Base-by-base conservation (phyloP, 2,329 filamentous ascomycete genomes). In the Sclerotinia borealis region DNA sequence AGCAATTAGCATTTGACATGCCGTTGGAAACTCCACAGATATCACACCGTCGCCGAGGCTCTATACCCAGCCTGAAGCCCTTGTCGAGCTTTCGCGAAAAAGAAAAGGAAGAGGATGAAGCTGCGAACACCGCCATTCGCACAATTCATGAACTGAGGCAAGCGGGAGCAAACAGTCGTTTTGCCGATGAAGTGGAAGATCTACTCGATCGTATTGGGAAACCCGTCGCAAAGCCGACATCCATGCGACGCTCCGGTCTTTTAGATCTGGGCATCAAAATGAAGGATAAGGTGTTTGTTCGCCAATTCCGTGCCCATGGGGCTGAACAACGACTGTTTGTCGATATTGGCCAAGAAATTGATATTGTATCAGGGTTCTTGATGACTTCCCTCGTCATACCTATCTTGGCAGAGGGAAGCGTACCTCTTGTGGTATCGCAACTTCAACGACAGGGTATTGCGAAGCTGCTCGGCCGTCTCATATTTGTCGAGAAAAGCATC, bases 301-400 rank as follows among this genome's bases (percentile, higher is more conserved):
- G 81, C 22, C 87, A 90, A 66, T 92, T 96, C 70, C 81, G 89
- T 25, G 87, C 92, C 66, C 87, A 91, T 68, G 85, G 86, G 8
- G 85, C 89, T 63, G 89, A 91, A 66, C 82, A 86, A 61, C 83
- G 83, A 36, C 79, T 97, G 19, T 83, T 92, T 59, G 80, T 83
- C 50, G 82, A 84, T 48, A 79, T 90, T 11, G 81, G 79, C 0
- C 78, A 79, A 55, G 84, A 88, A 70, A 76, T 79, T 1, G 89
- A 92, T 72, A 68, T 81, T 27, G 77, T 89, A 41, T 81, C 82
- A 59, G 86, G 85, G 8, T 89, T 88, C 70, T 77, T 85, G 1
- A 79, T 92, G 17, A 76, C 84, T n/a, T 83, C 85, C 1, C 81
- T 85, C n/a, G 77, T 91, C 6, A 77, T 86, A 6, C 82, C 84